Evolutionary conservation across 192 early-diverging fungal genomes (phyloP).

Genomic region (Coemansia aciculifera): DNA sequence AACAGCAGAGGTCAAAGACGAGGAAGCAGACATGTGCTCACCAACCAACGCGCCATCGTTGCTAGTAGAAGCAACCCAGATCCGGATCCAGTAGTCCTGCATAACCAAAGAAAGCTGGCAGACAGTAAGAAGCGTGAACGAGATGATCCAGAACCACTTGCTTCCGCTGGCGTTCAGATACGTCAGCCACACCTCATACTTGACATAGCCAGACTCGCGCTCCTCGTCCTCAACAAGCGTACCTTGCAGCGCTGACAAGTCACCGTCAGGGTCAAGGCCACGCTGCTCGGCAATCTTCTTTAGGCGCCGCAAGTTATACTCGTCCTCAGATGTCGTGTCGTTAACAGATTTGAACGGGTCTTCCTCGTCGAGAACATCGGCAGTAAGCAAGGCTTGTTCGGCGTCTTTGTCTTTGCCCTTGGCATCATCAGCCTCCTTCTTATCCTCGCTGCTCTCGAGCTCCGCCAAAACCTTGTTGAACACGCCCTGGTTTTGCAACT

Average conservation of each 20-base stretch:
- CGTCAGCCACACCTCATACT: constrained; percentile 66
- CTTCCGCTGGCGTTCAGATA: constrained; percentile 71
- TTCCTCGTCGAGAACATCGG: constrained; percentile 29
- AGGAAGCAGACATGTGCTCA: neutral
- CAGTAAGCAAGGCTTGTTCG: constrained; percentile 14
- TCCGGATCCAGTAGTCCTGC: constrained; percentile 64
- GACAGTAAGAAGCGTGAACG: constrained; percentile 53
- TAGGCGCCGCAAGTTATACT: constrained; percentile 25
- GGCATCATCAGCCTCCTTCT: constrained; percentile 34
- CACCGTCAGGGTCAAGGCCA: constrained; percentile 35
- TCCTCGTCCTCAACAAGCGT: constrained; percentile 82
- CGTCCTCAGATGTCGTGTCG: constrained; percentile 26
- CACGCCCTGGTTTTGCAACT: constrained; percentile 53
- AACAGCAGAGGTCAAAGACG: neutral
- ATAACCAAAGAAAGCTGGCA: constrained; percentile 46
- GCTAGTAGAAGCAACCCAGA: constrained; percentile 14
- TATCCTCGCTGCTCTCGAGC: constrained; percentile 16
- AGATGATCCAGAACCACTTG: constrained; percentile 57
- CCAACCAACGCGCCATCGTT: neutral
- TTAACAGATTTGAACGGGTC: constrained; percentile 11
- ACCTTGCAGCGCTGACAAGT: constrained; percentile 28
- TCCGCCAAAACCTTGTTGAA: constrained; percentile 16
- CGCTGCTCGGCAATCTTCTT: constrained; percentile 38
- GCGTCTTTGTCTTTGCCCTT: constrained; percentile 12
- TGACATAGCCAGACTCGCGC: constrained; percentile 71